Evolutionary conservation across 1,284 basidiomycete species (phyloP).

Genomic region (Schizophyllum commune): DNA sequence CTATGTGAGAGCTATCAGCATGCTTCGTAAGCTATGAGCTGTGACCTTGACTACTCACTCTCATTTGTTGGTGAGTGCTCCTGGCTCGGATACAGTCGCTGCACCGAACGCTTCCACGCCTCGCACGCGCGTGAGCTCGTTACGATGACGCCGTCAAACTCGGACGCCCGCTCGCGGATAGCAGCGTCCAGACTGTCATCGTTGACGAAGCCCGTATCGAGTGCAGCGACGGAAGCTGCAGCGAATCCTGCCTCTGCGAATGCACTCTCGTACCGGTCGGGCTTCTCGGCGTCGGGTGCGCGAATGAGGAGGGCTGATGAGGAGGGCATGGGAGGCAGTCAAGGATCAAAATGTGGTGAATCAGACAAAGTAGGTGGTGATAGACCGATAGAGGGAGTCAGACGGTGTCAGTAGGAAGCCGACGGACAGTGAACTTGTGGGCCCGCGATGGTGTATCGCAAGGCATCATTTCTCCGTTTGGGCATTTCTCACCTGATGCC

Average conservation of each 20-base stretch:
- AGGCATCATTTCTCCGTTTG: no score
- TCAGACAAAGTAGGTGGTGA: no score
- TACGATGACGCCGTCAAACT: slow-evolving; percentile 53
- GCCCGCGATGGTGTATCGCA: no score
- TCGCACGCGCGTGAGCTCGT: slow-evolving; percentile 69
- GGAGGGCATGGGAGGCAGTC: not conserved
- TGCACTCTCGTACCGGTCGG: slow-evolving; percentile 45
- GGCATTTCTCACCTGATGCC: no score
- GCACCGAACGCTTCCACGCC: slow-evolving; percentile 46
- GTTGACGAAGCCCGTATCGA: slow-evolving; percentile 54
- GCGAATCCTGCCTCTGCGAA: slow-evolving; percentile 38
- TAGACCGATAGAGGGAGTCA: no score
- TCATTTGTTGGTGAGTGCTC: slow-evolving; percentile 11
- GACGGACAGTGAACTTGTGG: no score
- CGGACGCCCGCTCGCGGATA: slow-evolving; percentile 24
- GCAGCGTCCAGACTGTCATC: slow-evolving; percentile 39
- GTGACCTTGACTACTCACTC: not conserved
- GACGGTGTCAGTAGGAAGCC: no score
- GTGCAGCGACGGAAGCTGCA: slow-evolving; percentile 53
- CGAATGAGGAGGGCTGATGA: not conserved
- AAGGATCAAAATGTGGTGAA: no score
- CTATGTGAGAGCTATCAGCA: slow-evolving; percentile 10
- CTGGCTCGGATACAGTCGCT: not conserved
- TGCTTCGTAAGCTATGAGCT: slow-evolving; percentile 4
- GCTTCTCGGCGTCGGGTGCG: not conserved